A percentile compares a stretch with the other conserved stretches of the same genome.
phyloP scores from a whole-genome alignment of 306 rosid genomes.

The Sesbania bispinosa region DNA sequence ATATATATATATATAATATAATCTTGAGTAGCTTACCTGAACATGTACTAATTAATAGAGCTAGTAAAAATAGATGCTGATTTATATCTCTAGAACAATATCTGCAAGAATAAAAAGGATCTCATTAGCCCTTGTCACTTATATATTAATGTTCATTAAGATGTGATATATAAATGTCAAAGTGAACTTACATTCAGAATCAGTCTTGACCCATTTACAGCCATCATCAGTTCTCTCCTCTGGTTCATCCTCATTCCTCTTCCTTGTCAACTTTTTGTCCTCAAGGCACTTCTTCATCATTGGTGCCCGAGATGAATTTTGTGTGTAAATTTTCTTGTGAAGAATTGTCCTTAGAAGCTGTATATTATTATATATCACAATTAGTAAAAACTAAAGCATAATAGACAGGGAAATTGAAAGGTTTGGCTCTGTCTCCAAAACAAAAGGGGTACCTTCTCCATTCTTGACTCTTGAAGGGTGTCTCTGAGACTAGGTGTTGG shows the following conservation, averaged over 20 bases:
- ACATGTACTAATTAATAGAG: constrained; percentile 25
- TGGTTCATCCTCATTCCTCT: constrained; percentile 38
- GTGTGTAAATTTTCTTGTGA: constrained; percentile 69
- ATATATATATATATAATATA: too few species aligned
- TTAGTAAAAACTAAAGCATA: not conserved
- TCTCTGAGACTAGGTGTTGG: constrained; percentile 79
- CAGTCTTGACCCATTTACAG: constrained; percentile 94
- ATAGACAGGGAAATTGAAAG: not conserved
- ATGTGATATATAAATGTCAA: not conserved
- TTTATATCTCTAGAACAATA: constrained; percentile 92
- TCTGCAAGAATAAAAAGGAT: constrained; percentile 52
- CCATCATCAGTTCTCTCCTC: constrained; percentile 50
- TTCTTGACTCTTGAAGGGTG: constrained; percentile 82
- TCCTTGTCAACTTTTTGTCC: constrained; percentile 44
- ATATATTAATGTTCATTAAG: not conserved
- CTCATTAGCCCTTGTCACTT: not conserved
- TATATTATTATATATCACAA: not conserved
- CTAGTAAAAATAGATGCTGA: constrained; percentile 2
- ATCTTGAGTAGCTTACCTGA: constrained; percentile 29
- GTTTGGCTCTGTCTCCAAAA: too few species aligned
- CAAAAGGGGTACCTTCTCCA: constrained; percentile 72
- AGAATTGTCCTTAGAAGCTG: constrained; percentile 89
- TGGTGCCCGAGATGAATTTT: constrained; percentile 45
- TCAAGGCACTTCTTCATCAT: constrained; percentile 56
- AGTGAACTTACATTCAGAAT: constrained; percentile 83